Conservation (phyloP, 2,329 filamentous ascomycete genomes). For the Clonostachys chloroleuca region DNA sequence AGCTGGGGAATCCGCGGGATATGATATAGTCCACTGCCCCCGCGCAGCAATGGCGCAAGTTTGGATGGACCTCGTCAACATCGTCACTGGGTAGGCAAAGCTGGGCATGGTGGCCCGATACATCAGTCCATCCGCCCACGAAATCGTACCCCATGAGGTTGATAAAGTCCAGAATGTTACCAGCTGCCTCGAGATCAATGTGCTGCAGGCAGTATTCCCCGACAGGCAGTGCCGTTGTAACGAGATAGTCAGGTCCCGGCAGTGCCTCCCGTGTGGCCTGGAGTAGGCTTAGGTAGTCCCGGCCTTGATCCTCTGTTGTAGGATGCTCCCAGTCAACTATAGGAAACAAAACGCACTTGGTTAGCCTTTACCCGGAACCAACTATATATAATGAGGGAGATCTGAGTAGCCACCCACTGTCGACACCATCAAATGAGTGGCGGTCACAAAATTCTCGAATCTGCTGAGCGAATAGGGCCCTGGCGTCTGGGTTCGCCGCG, state of each 20-base stretch:
- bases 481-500: constrained; percentile 38
- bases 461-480: constrained; percentile 50
- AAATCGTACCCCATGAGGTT: constrained; percentile 71
- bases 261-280: constrained; percentile 47
- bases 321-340: constrained; percentile 69
- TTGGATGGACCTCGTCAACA: constrained; percentile 5
- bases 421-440: constrained; percentile 58
- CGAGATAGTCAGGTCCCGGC: constrained; percentile 49
- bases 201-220: constrained; percentile 58
- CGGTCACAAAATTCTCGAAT: constrained; percentile 49
- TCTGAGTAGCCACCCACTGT: constrained; percentile 36
- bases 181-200: constrained; percentile 49
- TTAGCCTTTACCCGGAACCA: not conserved
- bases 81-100: constrained; percentile 37
- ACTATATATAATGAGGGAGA: not conserved
- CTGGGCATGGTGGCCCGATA: constrained; percentile 61
- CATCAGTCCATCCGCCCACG: constrained; percentile 55
- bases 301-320: constrained; percentile 42
- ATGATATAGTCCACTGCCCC: constrained; percentile 51
- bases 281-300: constrained; percentile 54
- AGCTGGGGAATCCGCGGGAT: constrained; percentile 44
- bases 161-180: constrained; percentile 52
- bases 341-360: not conserved
- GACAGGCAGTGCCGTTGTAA: constrained; percentile 59
- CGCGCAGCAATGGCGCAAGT: constrained; percentile 40